Conservation (phyloP, 1,139 yeast genomes). For the Hemisphaericaspora lyxosophila region DNA sequence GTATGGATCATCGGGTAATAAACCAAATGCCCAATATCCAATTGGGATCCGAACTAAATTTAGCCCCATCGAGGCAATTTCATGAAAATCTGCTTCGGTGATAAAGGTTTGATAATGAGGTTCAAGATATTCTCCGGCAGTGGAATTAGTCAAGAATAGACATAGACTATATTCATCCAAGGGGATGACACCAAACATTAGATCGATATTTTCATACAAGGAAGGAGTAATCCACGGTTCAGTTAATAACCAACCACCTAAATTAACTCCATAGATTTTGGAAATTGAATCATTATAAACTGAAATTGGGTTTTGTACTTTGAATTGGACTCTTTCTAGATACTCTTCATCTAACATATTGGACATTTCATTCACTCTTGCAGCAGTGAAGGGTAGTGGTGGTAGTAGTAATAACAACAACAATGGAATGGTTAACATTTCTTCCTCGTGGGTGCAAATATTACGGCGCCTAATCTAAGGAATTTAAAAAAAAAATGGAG, state of each 20-base stretch:
- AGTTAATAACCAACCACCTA: slow-evolving; percentile 31
- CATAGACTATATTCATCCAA: slow-evolving; percentile 23
- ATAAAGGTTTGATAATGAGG: slow-evolving; percentile 23
- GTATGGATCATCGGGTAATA: slow-evolving; percentile 21
- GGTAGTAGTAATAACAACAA: background rate
- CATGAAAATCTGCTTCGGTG: slow-evolving; percentile 20
- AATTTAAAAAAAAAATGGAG: background rate
- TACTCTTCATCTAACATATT: slow-evolving; percentile 2
- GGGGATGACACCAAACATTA: slow-evolving; percentile 15
- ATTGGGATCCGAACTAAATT: slow-evolving; percentile 27
- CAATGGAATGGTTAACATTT: slow-evolving; percentile 1
- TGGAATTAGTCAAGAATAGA: slow-evolving; percentile 15
- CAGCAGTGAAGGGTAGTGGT: background rate
- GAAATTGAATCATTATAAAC: slow-evolving; percentile 6
- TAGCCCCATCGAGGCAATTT: slow-evolving; percentile 19
- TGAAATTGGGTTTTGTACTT: slow-evolving; percentile 5
- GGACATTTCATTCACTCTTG: slow-evolving; percentile 5
- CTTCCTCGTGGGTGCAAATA: slow-evolving; percentile 1
- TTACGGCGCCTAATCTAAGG: background rate
- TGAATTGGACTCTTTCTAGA: background rate
- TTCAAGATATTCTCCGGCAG: slow-evolving; percentile 13
- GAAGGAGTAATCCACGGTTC: slow-evolving; percentile 31
- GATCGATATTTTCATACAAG: slow-evolving; percentile 18
- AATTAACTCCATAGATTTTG: slow-evolving; percentile 22
- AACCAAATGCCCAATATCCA: slow-evolving; percentile 29